Conservation (phyloP, 202 grass and related monocot genomes). For the Cymbopogon flexuosus region DNA sequence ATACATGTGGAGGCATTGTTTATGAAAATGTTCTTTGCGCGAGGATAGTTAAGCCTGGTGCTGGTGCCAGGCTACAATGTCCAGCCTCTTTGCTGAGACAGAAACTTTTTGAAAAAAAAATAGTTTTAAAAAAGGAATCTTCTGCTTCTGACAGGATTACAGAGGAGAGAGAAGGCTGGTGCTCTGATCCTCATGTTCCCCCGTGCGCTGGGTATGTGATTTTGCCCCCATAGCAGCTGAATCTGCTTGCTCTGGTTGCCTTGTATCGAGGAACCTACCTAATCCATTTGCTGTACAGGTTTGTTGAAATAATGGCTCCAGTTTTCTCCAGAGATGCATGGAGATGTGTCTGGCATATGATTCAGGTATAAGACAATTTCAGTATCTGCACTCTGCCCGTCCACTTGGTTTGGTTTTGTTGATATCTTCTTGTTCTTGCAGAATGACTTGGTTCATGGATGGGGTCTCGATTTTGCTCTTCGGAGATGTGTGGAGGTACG, state of each 20-base stretch:
- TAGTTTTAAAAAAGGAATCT: neutral
- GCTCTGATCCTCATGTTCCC: conserved; percentile 68
- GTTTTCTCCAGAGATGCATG: conserved; percentile 92
- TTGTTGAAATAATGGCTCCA: conserved; percentile 97
- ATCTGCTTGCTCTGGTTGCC: neutral
- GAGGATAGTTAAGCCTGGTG: neutral
- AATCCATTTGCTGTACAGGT: conserved; percentile 42
- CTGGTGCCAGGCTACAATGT: neutral
- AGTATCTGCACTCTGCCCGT: neutral
- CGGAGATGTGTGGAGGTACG: conserved; percentile 80
- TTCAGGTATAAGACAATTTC: conserved; percentile 55
- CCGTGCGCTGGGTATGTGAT: conserved; percentile 79
- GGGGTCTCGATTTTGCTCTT: conserved; percentile 92
- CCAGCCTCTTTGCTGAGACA: neutral
- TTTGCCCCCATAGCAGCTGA: neutral
- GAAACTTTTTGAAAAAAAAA: neutral
- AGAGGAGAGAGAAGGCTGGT: conserved; percentile 79
- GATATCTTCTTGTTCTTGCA: conserved; percentile 20
- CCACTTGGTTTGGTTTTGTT: neutral
- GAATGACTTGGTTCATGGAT: conserved; percentile 96
- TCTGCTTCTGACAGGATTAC: conserved; percentile 47
- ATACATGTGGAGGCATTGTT: neutral
- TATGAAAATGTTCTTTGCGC: neutral
- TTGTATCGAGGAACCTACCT: neutral
- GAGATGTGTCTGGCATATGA: conserved; percentile 97